Evolutionary conservation across 208 protist genomes (phyloP), one percentile per base, ranked within the genome.

Genomic region (Trypanosoma theileri): DNA sequence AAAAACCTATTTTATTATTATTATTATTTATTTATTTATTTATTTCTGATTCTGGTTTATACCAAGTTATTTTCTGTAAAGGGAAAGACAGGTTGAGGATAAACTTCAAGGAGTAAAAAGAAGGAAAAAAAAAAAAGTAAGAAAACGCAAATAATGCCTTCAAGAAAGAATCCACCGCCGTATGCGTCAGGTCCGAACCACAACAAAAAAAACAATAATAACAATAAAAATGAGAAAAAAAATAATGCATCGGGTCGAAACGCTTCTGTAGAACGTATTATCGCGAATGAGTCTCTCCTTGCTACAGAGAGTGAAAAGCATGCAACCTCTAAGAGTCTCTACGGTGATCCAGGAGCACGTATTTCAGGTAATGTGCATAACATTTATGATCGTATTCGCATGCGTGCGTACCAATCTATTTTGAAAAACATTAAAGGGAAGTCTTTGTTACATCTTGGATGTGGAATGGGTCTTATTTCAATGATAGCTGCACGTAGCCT

Each of bases 391-490:
- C 72, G 66, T 22, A 71, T 93, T 56, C 85, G 87, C 31, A 75
- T 86, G 42, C 80, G 79, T 31, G 91, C 88, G n/a, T 95, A 94
- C 75, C 80, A 92, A 50, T 82, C 88, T 35, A 71, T 93, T 40
- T 73, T 96, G 40, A 81, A 79, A 58, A 76, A 68, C 46, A 80
- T 95, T 40, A 83, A 85, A 42, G 91, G 89, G 42, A 97, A 97
- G 86, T 85, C 77, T 21, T 64, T 97, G n/a, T 79, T 97, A 45
- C 85, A 95, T 67, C 59, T 97, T 26, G 86, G 86, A 35, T 93
- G 91, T 66, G 93, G 93, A 16, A 90, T 96, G 75, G 93, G 90
- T 0, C 76, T 97, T 13, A 82, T 92, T 70, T 82, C 89, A 13
- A 92, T 97, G 89, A 76, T 95, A 21, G 87, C 88, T 7, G 93